Conservation (phyloP, 2,329 filamentous ascomycete species). For the Endoconidiophora laricicola region DNA sequence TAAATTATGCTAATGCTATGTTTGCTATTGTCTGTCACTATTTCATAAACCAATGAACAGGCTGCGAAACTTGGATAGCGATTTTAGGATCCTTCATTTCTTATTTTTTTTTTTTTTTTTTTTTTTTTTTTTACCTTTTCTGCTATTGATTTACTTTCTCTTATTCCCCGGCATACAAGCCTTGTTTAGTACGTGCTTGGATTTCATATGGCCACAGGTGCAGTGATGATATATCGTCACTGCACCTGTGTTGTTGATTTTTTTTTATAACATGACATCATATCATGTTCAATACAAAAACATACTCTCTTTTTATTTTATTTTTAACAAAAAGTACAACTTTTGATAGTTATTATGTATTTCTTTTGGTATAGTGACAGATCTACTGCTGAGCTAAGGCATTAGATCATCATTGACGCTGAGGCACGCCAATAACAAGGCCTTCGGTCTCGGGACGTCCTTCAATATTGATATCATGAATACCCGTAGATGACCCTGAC, state of each 20-base stretch:
- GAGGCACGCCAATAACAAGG: slow-evolving; percentile 27
- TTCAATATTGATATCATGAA: slow-evolving; percentile 33
- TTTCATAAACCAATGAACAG: too few relatives aligned
- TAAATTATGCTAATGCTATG: slow-evolving; percentile 13
- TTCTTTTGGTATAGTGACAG: not conserved
- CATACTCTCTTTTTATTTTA: not conserved
- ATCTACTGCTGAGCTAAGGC: not conserved
- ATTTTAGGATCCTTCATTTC: too few relatives aligned
- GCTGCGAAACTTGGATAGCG: too few relatives aligned
- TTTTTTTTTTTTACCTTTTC: not conserved
- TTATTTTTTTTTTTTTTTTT: not conserved
- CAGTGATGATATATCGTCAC: not conserved
- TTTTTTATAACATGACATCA: not conserved
- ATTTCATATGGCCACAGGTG: not conserved
- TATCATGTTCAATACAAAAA: too few relatives aligned
- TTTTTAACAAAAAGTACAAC: not conserved
- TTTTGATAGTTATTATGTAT: not conserved
- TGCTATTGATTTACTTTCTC: not conserved
- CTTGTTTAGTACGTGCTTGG: not conserved
- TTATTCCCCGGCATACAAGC: not conserved
- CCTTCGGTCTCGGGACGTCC: slow-evolving; percentile 32
- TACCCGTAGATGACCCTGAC: slow-evolving; percentile 27
- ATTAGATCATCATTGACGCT: not conserved
- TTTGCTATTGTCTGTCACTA: not conserved
- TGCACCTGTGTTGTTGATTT: not conserved